phyloP scores from a whole-genome alignment of 768 basidiomycete species.

The Boletus pseudopeckii region DNA sequence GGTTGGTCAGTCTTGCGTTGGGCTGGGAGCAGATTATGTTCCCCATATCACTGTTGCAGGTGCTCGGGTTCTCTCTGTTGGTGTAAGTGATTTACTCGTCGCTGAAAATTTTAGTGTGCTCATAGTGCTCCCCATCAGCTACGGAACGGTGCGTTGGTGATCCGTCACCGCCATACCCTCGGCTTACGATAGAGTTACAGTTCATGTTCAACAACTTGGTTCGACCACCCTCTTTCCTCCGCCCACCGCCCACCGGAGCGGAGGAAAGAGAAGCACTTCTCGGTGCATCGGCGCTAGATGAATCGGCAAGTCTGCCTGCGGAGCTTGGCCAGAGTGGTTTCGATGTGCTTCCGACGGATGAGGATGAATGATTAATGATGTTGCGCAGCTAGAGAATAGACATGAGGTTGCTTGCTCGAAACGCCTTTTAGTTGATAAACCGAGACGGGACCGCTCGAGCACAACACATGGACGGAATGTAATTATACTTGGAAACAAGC shows the following conservation, averaged over 20 bases:
- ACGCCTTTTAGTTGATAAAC: constrained; percentile 4
- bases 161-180: constrained; percentile 3
- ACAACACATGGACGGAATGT: not conserved
- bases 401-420: not conserved
- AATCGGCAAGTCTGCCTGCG: constrained; percentile 78
- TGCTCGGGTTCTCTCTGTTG: constrained; percentile 80
- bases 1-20: constrained; percentile 83
- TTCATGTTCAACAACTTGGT: constrained; percentile 92
- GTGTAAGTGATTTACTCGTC: constrained; percentile 58
- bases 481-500: constrained; percentile 5
- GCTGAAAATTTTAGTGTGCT: constrained; percentile 5
- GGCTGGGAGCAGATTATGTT: constrained; percentile 88
- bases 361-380: not conserved
- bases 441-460: constrained; percentile 14
- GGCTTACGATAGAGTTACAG: constrained; percentile 32
- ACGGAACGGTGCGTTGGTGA: constrained; percentile 67
- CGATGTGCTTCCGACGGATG: constrained; percentile 67
- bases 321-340: constrained; percentile 81
- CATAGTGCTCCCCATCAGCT: constrained; percentile 41
- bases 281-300: constrained; percentile 49
- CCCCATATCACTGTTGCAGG: constrained; percentile 80
- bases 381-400: not conserved
- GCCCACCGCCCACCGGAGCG: constrained; percentile 43
- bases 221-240: constrained; percentile 55
- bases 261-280: constrained; percentile 59